Percentiles rank a stretch among this genome's conserved stretches.
Conservation (phyloP, 768 basidiomycete species). For the Pisolithus microcarpus region DNA sequence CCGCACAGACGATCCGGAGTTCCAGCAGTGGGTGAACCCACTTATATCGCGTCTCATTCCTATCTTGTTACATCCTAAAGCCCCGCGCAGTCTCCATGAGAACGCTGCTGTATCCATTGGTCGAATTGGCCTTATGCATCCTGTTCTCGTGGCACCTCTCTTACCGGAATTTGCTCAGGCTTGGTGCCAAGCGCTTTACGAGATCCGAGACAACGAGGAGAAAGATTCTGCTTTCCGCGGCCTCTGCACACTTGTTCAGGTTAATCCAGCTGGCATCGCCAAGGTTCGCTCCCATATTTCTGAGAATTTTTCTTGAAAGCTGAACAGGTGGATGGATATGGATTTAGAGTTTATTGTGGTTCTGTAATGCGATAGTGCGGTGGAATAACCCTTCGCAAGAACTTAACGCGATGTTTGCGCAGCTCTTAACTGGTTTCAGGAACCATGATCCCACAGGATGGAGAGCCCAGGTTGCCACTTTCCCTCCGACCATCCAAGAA, state of each 20-base stretch:
- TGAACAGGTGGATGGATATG: not conserved
- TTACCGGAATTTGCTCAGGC: constrained; percentile 86
- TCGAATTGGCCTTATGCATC: constrained; percentile 90
- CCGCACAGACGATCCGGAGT: constrained; percentile 65
- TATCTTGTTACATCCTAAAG: constrained; percentile 86
- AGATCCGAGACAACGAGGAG: constrained; percentile 99
- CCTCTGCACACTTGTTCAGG: constrained; percentile 90
- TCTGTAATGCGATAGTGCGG: constrained; percentile 95
- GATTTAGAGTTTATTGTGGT: constrained; percentile 88
- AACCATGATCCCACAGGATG: constrained; percentile 80
- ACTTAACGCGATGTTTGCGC: constrained; percentile 90
- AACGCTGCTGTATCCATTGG: constrained; percentile 99
- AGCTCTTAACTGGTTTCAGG: constrained; percentile 85
- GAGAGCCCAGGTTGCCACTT: constrained; percentile 72
- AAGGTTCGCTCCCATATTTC: constrained; percentile 52
- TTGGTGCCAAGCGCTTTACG: constrained; percentile 96
- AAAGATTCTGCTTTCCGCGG: constrained; percentile 99
- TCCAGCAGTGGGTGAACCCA: constrained; percentile 86
- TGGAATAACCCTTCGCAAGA: constrained; percentile 92
- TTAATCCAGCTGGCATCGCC: constrained; percentile 88
- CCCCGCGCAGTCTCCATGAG: constrained; percentile 90
- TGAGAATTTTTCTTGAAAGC: not conserved
- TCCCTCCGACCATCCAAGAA: constrained; percentile 86
- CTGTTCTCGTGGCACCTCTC: constrained; percentile 79
- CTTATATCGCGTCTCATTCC: constrained; percentile 87